A percentile compares a stretch with the other conserved stretches of the same genome.
Conservation (phyloP, 2,329 filamentous ascomycete species). For the Aureobasidium sp. region DNA sequence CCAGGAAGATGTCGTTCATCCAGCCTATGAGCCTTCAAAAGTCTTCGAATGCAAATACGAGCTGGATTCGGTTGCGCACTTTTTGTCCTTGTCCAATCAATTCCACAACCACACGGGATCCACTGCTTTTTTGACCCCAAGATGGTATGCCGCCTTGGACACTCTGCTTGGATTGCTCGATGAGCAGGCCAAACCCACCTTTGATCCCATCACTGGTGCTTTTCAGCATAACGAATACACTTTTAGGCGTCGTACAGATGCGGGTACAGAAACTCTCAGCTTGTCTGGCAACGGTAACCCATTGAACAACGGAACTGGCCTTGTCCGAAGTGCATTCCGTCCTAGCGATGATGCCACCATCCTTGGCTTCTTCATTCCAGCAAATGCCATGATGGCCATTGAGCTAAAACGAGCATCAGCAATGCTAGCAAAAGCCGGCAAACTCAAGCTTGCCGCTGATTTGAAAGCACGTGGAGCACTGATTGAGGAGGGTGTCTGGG, state of each 20-base stretch:
- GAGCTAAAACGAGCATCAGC: conserved; percentile 69
- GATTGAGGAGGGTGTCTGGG: conserved; percentile 71
- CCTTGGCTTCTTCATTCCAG: conserved; percentile 87
- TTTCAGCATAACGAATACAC: conserved; percentile 73
- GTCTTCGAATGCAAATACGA: conserved; percentile 99
- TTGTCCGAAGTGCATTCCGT: conserved; percentile 85
- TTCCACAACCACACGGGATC: conserved; percentile 75
- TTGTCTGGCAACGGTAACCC: conserved; percentile 85
- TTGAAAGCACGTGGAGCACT: conserved; percentile 50
- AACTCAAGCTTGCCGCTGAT: conserved; percentile 41
- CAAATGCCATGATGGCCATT: conserved; percentile 92
- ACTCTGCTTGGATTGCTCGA: conserved; percentile 66
- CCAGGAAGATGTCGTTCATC: conserved; percentile 77
- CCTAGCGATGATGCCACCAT: conserved; percentile 94
- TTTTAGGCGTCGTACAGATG: conserved; percentile 71
- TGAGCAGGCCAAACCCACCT: conserved; percentile 73
- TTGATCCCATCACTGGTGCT: conserved; percentile 56
- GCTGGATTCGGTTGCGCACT: conserved; percentile 88
- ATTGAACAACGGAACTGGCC: conserved; percentile 70
- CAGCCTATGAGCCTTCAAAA: conserved; percentile 69
- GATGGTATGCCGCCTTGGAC: conserved; percentile 73
- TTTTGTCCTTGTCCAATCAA: conserved; percentile 76
- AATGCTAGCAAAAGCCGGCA: conserved; percentile 56
- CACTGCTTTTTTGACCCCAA: conserved; percentile 64
- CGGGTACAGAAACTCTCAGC: conserved; percentile 83